Evolutionary conservation across 1,284 basidiomycete species (phyloP).

Genomic region (Marasmius fiardii): DNA sequence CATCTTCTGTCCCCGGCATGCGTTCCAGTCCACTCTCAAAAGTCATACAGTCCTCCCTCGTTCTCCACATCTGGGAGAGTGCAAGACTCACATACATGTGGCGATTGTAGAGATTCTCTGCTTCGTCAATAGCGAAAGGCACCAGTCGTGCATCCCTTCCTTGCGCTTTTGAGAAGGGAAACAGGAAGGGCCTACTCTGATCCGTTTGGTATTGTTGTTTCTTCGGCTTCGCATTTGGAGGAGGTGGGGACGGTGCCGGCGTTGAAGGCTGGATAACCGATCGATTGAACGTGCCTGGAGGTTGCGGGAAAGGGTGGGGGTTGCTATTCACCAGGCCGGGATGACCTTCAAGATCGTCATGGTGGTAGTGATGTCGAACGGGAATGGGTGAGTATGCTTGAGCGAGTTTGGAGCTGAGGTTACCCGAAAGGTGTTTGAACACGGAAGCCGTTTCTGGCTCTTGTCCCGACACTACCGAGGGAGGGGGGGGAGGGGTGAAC

Average conservation of each 20-base stretch:
- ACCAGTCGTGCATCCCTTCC: constrained; percentile 64
- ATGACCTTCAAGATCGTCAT: constrained; percentile 64
- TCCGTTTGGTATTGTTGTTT: constrained; percentile 99
- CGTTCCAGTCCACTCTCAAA: constrained; percentile 89
- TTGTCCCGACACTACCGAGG: constrained; percentile 20
- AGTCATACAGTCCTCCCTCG: constrained; percentile 92
- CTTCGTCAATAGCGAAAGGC: constrained; percentile 95
- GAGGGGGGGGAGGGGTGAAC: constrained; percentile 60
- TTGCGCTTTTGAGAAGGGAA: constrained; percentile 79
- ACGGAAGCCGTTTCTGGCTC: constrained; percentile 23
- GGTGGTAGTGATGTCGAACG: constrained; percentile 88
- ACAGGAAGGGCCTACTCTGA: constrained; percentile 90
- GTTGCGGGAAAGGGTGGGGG: constrained; percentile 44
- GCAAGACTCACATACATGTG: constrained; percentile 92
- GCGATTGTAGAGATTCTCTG: constrained; percentile 84
- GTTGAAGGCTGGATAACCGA: constrained; percentile 68
- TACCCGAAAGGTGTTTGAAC: constrained; percentile 35
- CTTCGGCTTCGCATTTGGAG: constrained; percentile 77
- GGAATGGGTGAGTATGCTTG: constrained; percentile 91
- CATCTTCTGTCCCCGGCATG: constrained; percentile 64
- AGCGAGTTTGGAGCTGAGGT: constrained; percentile 66
- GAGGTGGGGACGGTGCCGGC: constrained; percentile 87
- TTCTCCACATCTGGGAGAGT: constrained; percentile 92
- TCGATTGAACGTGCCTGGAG: constrained; percentile 34
- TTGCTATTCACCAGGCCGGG: constrained; percentile 34